These are phyloP conservation scores for Podila horticola DNA, from an alignment of 192 early-diverging fungal genomes.

Conservation along the genomic window DNA sequence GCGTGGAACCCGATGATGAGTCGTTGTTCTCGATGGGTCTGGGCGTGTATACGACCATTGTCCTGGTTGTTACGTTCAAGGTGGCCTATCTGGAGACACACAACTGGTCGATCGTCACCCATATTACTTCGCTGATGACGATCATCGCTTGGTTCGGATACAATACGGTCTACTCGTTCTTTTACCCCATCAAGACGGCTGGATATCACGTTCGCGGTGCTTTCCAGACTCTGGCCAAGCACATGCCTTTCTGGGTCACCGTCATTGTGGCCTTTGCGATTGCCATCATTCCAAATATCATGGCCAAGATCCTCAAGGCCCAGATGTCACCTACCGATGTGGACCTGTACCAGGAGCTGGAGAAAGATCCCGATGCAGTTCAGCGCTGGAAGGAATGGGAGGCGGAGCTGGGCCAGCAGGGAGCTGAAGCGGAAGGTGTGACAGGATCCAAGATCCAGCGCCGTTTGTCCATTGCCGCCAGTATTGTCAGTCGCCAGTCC, in stretches of 20 bases:
- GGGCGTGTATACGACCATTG: slow-evolving; percentile 66
- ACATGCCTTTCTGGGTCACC: slow-evolving; percentile 66
- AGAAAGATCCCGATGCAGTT: slow-evolving; percentile 53
- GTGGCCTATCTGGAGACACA: slow-evolving; percentile 77
- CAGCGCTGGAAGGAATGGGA: slow-evolving; percentile 54
- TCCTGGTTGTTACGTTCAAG: slow-evolving; percentile 75
- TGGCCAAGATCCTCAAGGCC: slow-evolving; percentile 54
- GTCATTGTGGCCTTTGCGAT: slow-evolving; percentile 65
- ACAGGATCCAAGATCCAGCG: slow-evolving; percentile 50
- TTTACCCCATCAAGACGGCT: slow-evolving; percentile 61
- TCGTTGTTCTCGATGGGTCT: slow-evolving; percentile 68
- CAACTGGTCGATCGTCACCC: slow-evolving; percentile 69
- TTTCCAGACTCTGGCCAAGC: slow-evolving; percentile 56
- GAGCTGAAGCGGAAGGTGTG: slow-evolving; percentile 47
- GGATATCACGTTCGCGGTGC: slow-evolving; percentile 67
- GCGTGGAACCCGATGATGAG: slow-evolving; percentile 55
- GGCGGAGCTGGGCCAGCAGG: slow-evolving; percentile 40
- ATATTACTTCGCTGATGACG: slow-evolving; percentile 64
- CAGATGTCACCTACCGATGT: slow-evolving; percentile 52
- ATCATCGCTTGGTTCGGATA: slow-evolving; percentile 71
- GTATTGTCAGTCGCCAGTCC: slow-evolving; percentile 43
- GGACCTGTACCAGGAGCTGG: slow-evolving; percentile 56
- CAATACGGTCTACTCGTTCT: slow-evolving; percentile 68
- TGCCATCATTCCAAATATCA: slow-evolving; percentile 61
- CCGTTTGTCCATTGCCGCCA: slow-evolving; percentile 47